Evolutionary conservation across 1,284 basidiomycete species (phyloP).

Genomic region (Malassezia arunalokei): DNA sequence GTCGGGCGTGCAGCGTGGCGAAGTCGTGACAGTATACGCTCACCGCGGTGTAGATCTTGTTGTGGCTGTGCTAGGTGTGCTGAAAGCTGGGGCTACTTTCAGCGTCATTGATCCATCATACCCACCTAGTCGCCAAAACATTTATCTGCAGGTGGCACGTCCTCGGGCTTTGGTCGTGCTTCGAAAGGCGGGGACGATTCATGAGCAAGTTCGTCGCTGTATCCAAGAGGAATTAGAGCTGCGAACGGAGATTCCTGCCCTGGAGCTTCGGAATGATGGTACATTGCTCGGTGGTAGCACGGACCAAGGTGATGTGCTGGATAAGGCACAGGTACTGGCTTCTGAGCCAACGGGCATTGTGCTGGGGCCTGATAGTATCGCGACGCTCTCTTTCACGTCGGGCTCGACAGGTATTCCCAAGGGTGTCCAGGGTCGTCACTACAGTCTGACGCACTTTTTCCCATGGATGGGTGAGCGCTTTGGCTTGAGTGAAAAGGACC

Average conservation of each 20-base stretch:
- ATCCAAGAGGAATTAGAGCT: constrained; percentile 66
- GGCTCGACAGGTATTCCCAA: constrained; percentile 97
- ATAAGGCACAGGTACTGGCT: constrained; percentile 51
- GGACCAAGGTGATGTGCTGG: constrained; percentile 49
- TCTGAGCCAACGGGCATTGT: constrained; percentile 55
- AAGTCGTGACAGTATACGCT: constrained; percentile 98
- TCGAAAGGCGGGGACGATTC: constrained; percentile 74
- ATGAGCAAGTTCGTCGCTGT: constrained; percentile 71
- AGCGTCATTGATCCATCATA: constrained; percentile 98
- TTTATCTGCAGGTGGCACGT: constrained; percentile 85
- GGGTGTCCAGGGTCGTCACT: constrained; percentile 88
- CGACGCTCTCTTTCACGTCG: constrained; percentile 90
- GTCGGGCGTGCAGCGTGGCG: constrained; percentile 75
- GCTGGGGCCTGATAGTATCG: constrained; percentile 86
- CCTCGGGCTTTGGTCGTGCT: constrained; percentile 87
- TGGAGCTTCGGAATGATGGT: constrained; percentile 58
- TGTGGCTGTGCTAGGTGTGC: constrained; percentile 87
- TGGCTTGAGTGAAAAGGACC: constrained; percentile 61
- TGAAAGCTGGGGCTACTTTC: constrained; percentile 94
- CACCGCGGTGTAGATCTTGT: constrained; percentile 91
- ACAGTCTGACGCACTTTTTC: constrained; percentile 96
- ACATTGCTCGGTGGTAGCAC: constrained; percentile 56
- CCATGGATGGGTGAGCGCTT: constrained; percentile 97
- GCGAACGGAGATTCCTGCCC: constrained; percentile 81
- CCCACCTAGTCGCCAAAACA: constrained; percentile 82